Percentiles rank a stretch among this genome's conserved stretches.
Conservation (phyloP, 2,329 filamentous ascomycete species). For the Harringtonia aguacate region DNA sequence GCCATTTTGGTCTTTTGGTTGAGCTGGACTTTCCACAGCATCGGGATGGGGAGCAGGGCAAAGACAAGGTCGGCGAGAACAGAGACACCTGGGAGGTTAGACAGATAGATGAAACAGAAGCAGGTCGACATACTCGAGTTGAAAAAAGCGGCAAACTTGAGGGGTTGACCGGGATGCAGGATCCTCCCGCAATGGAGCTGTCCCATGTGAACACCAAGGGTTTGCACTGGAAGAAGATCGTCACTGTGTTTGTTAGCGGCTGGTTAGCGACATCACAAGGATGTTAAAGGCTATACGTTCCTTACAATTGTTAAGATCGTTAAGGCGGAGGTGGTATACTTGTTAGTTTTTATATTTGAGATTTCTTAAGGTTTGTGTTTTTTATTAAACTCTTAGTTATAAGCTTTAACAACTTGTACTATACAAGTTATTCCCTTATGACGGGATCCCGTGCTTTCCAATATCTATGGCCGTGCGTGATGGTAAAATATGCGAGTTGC, state of each 20-base stretch:
- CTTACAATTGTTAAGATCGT: no score
- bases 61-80: slow-evolving; percentile 18
- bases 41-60: slow-evolving; percentile 17
- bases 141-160: slow-evolving; percentile 17
- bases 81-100: slow-evolving; percentile 14
- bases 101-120: background rate
- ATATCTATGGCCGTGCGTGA: no score
- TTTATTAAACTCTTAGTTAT: no score
- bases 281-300: no score
- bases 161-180: slow-evolving; percentile 13
- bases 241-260: slow-evolving; percentile 9
- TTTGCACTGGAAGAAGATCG: slow-evolving; percentile 16
- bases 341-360: no score
- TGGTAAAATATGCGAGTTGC: no score
- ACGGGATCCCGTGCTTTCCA: no score
- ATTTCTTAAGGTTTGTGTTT: no score
- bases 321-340: no score
- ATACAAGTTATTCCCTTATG: no score
- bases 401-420: no score
- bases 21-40: slow-evolving; percentile 19
- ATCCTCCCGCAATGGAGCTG: slow-evolving; percentile 8
- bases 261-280: background rate
- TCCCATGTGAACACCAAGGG: slow-evolving; percentile 16
- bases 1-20: slow-evolving; percentile 17
- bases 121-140: slow-evolving; percentile 2